A percentile compares a stretch with the other conserved stretches of the same genome.
Evolutionary conservation across 169 alveolate species (phyloP).

Genomic region (Babesia ovata): DNA sequence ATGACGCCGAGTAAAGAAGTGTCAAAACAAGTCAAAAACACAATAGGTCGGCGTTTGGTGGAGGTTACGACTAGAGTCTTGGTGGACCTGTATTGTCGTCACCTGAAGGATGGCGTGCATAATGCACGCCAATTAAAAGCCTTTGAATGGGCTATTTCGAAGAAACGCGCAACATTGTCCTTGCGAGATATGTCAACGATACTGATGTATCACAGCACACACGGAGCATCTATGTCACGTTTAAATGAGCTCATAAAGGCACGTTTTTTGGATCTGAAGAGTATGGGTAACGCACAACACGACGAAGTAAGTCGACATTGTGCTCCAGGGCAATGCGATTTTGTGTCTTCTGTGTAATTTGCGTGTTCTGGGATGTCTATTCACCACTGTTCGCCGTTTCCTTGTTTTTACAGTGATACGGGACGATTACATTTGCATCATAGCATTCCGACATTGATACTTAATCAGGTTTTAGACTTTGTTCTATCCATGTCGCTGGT

Average conservation of each 20-base stretch:
- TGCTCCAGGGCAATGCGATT: background rate
- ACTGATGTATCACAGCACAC: slow-evolving; percentile 47
- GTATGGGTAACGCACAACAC: slow-evolving; percentile 2
- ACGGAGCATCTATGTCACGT: slow-evolving; percentile 27
- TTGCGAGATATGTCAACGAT: slow-evolving; percentile 54
- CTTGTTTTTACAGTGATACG: too few relatives aligned
- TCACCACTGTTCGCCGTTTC: background rate
- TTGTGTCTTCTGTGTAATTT: background rate
- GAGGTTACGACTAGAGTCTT: slow-evolving; percentile 25
- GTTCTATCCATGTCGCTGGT: slow-evolving; percentile 66
- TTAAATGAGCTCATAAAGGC: slow-evolving; percentile 16
- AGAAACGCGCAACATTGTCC: slow-evolving; percentile 22
- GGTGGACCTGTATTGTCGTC: slow-evolving; percentile 47
- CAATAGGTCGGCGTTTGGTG: slow-evolving; percentile 2
- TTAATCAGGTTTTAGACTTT: slow-evolving; percentile 40
- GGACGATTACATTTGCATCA: too few relatives aligned
- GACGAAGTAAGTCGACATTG: slow-evolving; percentile 43
- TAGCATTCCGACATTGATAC: background rate
- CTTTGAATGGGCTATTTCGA: slow-evolving; percentile 37
- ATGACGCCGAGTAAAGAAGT: background rate
- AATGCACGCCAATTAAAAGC: background rate
- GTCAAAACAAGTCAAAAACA: background rate
- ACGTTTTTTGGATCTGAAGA: slow-evolving; percentile 41
- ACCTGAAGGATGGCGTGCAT: slow-evolving; percentile 24
- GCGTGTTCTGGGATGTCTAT: background rate